phyloP scores from a whole-genome alignment of 768 basidiomycete species.

The Lactarius indigo region DNA sequence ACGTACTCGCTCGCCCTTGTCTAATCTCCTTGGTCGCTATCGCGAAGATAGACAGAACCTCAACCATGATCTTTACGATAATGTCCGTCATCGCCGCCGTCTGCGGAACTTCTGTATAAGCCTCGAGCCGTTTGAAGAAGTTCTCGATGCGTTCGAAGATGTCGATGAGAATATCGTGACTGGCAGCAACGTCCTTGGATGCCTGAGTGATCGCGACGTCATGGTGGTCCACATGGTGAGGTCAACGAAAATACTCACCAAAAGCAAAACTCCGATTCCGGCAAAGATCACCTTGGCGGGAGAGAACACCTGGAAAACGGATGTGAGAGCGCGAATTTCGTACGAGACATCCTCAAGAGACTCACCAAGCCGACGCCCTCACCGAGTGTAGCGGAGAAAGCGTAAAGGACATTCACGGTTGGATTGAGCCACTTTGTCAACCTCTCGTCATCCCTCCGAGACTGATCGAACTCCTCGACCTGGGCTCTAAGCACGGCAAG shows the following conservation, averaged over 20 bases:
- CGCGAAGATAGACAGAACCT: not conserved
- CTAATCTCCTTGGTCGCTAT: not conserved
- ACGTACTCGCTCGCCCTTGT: not conserved
- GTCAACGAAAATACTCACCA: not conserved
- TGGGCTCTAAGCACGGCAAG: not conserved
- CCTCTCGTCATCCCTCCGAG: not conserved
- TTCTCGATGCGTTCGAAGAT: not conserved
- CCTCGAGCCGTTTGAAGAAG: slow-evolving; percentile 1
- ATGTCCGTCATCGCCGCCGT: not conserved
- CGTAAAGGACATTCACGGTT: not conserved
- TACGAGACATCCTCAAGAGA: not conserved
- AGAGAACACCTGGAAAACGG: not conserved
- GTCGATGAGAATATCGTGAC: not conserved
- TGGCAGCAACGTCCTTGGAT: not conserved
- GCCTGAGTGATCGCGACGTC: not conserved
- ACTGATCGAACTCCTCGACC: not conserved
- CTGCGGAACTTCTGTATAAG: not conserved
- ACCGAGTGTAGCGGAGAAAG: not conserved
- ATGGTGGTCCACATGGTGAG: not conserved
- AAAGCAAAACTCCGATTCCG: not conserved
- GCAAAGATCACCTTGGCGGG: not conserved
- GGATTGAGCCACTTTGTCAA: slow-evolving; percentile 5
- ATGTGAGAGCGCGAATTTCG: not conserved
- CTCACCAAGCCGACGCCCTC: not conserved
- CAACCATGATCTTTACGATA: not conserved